Evolutionary conservation across 768 basidiomycete genomes (phyloP), one percentile per base, ranked within the genome.

Genomic region (Clavulina sp.): DNA sequence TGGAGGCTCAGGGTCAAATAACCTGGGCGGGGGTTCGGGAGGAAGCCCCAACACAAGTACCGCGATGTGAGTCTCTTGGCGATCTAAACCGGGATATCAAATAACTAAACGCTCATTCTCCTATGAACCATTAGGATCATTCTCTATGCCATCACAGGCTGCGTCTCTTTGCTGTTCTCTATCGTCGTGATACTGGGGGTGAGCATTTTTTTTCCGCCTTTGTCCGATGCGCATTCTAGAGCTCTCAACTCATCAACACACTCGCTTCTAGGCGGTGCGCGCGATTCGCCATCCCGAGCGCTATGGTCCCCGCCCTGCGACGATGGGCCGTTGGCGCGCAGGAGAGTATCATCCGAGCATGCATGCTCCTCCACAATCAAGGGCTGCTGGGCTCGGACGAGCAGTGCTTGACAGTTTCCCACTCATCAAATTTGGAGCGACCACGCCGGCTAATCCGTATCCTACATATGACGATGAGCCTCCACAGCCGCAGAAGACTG

Each of bases 391-490:
- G 4, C 71, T 97, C 48, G 84, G 86, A 1, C 78, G 86, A 19
- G 93, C 93, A 19, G 91, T 97, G 52, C 70, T 97, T 51, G 92
- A 97, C 58, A 95, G 91, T 2, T 97, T 97, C 68, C 91, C 92
- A 3, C 68, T 95, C 56, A 80, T 93, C 66, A 88, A 89, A 63
- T 97, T 91, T 59, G 77, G 78, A 4, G 61, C 6, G 63, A 60
- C 29, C 24, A 32, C 18, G 49, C 43, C 31, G 46, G 28, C 29
- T 24, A 36, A 3, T n/a, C 51, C 5, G 26, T 5, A 23, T n/a
- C 52, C 43, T 9, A 9, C 34, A 19, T 19, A 46, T 9, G 16
- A 7, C 43, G 16, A 46, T 9, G 7, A 28, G 9, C 43, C n/a
- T n/a, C n/a, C n/a, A n/a, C n/a, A n/a, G n/a, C 31, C 48, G 16